phyloP scores from a whole-genome alignment of 2,329 filamentous ascomycete species.

The Claviceps africana region DNA sequence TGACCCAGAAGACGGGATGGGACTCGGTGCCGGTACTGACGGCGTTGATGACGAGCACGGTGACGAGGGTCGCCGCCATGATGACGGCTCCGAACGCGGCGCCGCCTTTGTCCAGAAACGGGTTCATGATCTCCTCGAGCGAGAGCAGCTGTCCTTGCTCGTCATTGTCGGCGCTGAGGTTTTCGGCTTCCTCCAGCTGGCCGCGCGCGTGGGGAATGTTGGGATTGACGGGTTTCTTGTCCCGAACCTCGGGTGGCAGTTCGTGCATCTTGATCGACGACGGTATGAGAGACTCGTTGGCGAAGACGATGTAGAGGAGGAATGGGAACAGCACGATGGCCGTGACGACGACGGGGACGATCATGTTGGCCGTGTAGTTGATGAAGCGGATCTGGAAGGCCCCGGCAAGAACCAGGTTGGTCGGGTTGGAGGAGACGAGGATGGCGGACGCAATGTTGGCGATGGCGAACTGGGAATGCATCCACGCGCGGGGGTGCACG shows the following conservation, averaged over 20 bases:
- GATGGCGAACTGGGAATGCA: conserved; percentile 55
- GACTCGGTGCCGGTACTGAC: conserved; percentile 33
- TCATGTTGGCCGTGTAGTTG: conserved; percentile 63
- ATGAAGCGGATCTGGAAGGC: conserved; percentile 61
- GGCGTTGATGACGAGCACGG: conserved; percentile 52
- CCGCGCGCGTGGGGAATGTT: conserved; percentile 54
- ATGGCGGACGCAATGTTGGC: conserved; percentile 65
- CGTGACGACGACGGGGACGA: conserved; percentile 56
- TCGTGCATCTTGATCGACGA: conserved; percentile 53
- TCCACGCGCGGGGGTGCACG: conserved; percentile 56
- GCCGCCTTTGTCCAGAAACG: conserved; percentile 53
- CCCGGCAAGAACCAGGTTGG: conserved; percentile 59
- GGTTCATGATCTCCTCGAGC: conserved; percentile 62
- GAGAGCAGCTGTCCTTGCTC: conserved; percentile 42
- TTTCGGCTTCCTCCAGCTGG: conserved; percentile 37
- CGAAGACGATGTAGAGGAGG: conserved; percentile 55
- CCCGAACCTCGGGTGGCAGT: conserved; percentile 41
- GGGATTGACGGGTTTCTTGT: conserved; percentile 50
- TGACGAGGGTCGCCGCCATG: conserved; percentile 54
- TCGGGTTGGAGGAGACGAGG: conserved; percentile 64
- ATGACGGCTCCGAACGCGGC: conserved; percentile 50
- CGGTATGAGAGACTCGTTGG: conserved; percentile 49
- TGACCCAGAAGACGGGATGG: conserved; percentile 53
- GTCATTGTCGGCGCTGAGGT: conserved; percentile 23
- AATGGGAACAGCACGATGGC: conserved; percentile 56